Evolutionary conservation across 495 filamentous ascomycete genomes (phyloP).

Genomic region (Penicillium fimorum): DNA sequence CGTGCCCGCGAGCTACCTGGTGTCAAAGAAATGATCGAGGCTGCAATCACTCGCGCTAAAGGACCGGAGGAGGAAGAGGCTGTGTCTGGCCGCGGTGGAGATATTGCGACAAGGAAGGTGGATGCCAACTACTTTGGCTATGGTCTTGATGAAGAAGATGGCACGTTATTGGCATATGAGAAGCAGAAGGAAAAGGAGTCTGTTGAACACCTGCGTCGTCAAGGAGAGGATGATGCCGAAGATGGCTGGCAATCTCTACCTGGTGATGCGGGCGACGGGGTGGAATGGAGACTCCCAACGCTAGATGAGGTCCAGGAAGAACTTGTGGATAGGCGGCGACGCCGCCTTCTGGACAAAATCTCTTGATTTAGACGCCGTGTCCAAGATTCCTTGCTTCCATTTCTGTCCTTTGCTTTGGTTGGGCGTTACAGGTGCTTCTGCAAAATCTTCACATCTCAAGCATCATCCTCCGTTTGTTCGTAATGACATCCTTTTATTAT

Average conservation of each 20-base stretch:
- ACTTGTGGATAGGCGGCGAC: conserved; percentile 79
- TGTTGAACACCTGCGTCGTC: conserved; percentile 57
- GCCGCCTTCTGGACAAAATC: conserved; percentile 77
- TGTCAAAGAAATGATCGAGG: conserved; percentile 95
- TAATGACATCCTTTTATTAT: conserved; percentile 14
- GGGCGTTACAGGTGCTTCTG: conserved; percentile 29
- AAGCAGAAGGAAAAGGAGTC: conserved; percentile 79
- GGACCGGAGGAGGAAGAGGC: conserved; percentile 61
- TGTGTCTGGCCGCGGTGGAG: conserved; percentile 61
- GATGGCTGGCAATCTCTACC: conserved; percentile 81
- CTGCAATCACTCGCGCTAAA: conserved; percentile 51
- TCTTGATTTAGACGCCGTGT: conserved; percentile 42
- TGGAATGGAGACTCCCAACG: conserved; percentile 80
- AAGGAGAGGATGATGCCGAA: conserved; percentile 46
- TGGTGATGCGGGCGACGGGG: conserved; percentile 79
- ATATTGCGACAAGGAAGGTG: conserved; percentile 73
- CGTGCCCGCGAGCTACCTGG: conserved; percentile 87
- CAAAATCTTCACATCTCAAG: conserved; percentile 24
- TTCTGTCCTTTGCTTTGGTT: conserved; percentile 18
- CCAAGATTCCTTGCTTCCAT: conserved; percentile 9
- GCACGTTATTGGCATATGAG: conserved; percentile 78
- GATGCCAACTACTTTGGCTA: conserved; percentile 97
- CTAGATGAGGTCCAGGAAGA: conserved; percentile 91
- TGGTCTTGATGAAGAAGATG: conserved; percentile 91
- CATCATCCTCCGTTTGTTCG: conserved; percentile 16